phyloP scores from a whole-genome alignment of 139 green algal genomes.

The Coccomyxa sp. region DNA sequence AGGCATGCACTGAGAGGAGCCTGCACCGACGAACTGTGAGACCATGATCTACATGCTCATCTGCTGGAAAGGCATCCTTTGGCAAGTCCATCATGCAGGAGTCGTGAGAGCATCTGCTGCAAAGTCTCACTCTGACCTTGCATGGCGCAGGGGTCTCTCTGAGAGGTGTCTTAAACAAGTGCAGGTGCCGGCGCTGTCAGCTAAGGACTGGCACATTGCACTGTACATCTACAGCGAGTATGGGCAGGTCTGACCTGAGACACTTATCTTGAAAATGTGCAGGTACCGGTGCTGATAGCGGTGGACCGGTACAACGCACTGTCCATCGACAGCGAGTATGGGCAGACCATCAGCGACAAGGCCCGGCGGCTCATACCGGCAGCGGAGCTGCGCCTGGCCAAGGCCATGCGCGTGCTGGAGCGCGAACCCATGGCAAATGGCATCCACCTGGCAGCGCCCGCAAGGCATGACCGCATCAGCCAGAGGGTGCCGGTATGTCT shows the following conservation, averaged over 20 bases:
- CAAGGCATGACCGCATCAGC: background rate
- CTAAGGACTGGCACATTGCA: background rate
- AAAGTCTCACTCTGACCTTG: background rate
- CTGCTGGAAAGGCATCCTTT: too few relatives aligned
- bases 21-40: too few relatives aligned
- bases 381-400: conserved; percentile 45
- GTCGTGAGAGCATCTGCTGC: background rate
- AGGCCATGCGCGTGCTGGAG: conserved; percentile 1
- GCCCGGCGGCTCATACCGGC: conserved; percentile 21
- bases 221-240: too few relatives aligned
- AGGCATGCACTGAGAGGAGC: too few relatives aligned
- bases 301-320: conserved; percentile 70
- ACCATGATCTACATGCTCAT: too few relatives aligned
- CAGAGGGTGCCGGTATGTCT: background rate
- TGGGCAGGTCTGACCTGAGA: background rate
- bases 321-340: conserved; percentile 49
- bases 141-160: too few relatives aligned
- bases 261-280: too few relatives aligned
- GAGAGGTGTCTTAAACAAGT: background rate
- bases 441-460: background rate
- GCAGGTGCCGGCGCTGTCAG: background rate
- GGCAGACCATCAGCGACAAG: conserved; percentile 19
- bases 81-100: too few relatives aligned
- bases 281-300: conserved; percentile 43
- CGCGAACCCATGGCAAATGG: background rate